Evolutionary conservation across 2,329 filamentous ascomycete species (phyloP), one percentile per base, ranked within the genome.

Genomic region (Hypoxylon sp.): DNA sequence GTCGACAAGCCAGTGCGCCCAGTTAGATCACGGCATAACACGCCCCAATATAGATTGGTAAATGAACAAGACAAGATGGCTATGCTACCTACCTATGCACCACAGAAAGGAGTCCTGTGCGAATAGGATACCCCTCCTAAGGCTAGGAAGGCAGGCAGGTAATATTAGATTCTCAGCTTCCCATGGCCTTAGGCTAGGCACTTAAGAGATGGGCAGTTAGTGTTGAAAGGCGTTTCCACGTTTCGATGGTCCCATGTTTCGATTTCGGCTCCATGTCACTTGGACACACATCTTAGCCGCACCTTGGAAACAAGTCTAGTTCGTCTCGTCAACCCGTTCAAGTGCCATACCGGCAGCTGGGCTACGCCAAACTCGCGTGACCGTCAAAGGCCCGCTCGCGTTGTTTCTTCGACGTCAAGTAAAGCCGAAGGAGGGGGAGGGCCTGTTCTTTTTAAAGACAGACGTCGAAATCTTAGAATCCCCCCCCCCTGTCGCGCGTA

Each of bases 361-460:
- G 21, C 37, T 15, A 21, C 27, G n/a, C n/a, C n/a, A n/a, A n/a
- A n/a, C n/a, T n/a, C 46, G 11, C 46, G 31, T 35, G 49, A 24
- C 47, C 18, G 27, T 8, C 27, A 29, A 29, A 10, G 27, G 41
- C 20, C 17, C 42, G 33, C 27, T 46, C 35, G 35, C 43, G 35
- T 53, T 38, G 35, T 60, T 53, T 57, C 48, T 49, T 53, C 35
- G 6, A 40, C 43, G n/a, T n/a, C n/a, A n/a, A n/a, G n/a, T 23
- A 56, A 27, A 52, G 46, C 40, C n/a, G n/a, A n/a, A n/a, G n/a
- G n/a, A 31, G 24, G 42, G 15, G 20, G 38, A 43, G 41, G 15
- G 23, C 20, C 29, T 41, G 20, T n/a, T n/a, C 31, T 55, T 31
- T 15, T 55, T 52, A 56, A 61, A 58, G 55, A 55, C 55, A 38